phyloP scores from a whole-genome alignment of 306 rosid genomes.

The Lathyrus sativus region DNA sequence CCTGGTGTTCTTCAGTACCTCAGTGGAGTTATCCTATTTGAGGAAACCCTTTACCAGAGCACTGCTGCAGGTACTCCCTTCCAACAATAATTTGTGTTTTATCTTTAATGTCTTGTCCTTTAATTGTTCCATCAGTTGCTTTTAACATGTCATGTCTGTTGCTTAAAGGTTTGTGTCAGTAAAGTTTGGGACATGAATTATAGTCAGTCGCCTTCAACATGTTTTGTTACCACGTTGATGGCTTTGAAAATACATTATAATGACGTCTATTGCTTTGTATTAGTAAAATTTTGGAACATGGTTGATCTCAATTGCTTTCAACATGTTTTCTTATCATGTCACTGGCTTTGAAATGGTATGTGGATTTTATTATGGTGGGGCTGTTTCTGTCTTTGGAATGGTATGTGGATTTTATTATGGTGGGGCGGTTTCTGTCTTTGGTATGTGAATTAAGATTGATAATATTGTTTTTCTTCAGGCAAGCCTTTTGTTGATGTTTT shows the following conservation, averaged over 20 bases:
- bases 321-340: not conserved
- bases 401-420: not conserved
- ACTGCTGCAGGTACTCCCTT: slow-evolving; percentile 41
- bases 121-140: not conserved
- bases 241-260: not conserved
- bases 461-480: slow-evolving; percentile 27
- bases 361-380: not conserved
- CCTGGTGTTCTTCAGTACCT: slow-evolving; percentile 42
- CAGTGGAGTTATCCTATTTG: slow-evolving; percentile 49
- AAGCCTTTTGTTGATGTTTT: slow-evolving; percentile 46
- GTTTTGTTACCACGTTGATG: not conserved
- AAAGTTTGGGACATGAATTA: not conserved
- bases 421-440: not conserved
- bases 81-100: not conserved
- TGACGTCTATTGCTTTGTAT: no score
- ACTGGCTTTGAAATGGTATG: not conserved
- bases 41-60: slow-evolving; percentile 50
- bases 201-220: not conserved
- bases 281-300: no score
- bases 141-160: not conserved
- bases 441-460: not conserved
- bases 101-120: not conserved
- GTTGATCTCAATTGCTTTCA: not conserved
- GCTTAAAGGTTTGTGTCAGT: not conserved
- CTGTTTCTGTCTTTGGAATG: not conserved